Evolutionary conservation across 1,139 yeast species (phyloP).

Genomic region (Geotrichum citri-aurantii): DNA sequence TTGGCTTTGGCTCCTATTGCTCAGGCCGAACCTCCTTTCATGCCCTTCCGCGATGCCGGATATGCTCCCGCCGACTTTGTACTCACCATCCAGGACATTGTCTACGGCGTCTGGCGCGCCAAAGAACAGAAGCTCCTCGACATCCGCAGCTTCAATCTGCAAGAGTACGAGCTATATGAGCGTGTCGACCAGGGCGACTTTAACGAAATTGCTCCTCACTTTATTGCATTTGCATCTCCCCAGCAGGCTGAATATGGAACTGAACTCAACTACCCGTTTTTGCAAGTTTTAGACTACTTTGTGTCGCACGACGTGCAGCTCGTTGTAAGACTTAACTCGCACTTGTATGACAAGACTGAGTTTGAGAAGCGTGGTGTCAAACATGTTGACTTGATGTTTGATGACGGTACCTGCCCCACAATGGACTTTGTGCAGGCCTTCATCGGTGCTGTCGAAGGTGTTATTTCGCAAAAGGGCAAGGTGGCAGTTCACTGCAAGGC

Average conservation of each 20-base stretch:
- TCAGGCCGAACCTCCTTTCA: constrained; percentile 89
- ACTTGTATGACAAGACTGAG: constrained; percentile 75
- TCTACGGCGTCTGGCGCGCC: constrained; percentile 98
- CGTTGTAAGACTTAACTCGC: constrained; percentile 89
- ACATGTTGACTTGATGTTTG: constrained; percentile 92
- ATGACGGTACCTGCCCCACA: constrained; percentile 97
- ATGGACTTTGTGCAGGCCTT: constrained; percentile 87
- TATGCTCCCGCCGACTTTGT: constrained; percentile 93
- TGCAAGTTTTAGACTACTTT: constrained; percentile 74
- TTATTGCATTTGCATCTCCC: constrained; percentile 96
- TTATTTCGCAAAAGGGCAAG: constrained; percentile 77
- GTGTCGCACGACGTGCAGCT: constrained; percentile 67
- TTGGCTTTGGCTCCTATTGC: constrained; percentile 92
- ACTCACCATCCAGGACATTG: constrained; percentile 87
- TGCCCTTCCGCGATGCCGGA: constrained; percentile 95
- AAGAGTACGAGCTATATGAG: constrained; percentile 88
- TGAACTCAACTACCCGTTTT: constrained; percentile 42
- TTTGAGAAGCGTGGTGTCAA: constrained; percentile 78
- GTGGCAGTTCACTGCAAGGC: constrained; percentile 98
- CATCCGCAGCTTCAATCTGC: constrained; percentile 79
- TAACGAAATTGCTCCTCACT: constrained; percentile 84
- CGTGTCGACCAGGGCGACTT: constrained; percentile 96
- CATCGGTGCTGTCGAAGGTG: constrained; percentile 90
- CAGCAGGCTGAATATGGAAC: constrained; percentile 52
- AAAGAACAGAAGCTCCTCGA: constrained; percentile 87